Evolutionary conservation across 148 eudicot genomes (phyloP), one percentile per base, ranked within the genome.

Genomic region (Chenopodium formosanum): DNA sequence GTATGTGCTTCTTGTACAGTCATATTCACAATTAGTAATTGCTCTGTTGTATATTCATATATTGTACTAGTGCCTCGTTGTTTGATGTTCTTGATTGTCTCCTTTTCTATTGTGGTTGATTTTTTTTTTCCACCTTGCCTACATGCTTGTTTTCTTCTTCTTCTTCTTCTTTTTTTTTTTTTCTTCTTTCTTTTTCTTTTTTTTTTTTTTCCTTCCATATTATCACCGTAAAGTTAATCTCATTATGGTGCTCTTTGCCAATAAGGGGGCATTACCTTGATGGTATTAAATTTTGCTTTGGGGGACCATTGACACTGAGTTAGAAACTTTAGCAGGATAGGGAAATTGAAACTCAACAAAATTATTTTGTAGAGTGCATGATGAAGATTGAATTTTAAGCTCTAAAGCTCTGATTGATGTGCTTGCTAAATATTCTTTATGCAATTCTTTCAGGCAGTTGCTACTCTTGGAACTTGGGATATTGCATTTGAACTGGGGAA

Each of bases 391-490:
- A 44, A 52, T 27, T 17, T 40, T 58, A 0, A 31, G 10, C 14
- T 25, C 48, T 76, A 16, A 76, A 58, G 44, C 47, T 53, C 52
- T 70, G 6, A 8, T 19, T 46, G 66, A 48, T 4, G 47, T 32
- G 20, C n/a, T 68, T 75, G 62, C 25, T 71, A 27, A 66, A 8
- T 10, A 37, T 77, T 37, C 40, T 37, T 77, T 65, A 34, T 69
- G 65, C 65, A 52, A 80, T 80, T 77, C 73, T 73, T 84, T 78
- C 93, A 94, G 95, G 88, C 76, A 34, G 87, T 94, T 80, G 91
- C 91, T 76, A 92, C 98, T 69, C 86, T 93, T 74, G 98, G 98
- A 69, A 90, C 97, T 76, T 94, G 87, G 85, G 95, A 93, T 87
- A 93, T 94, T 71, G 91, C 97, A 44, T 72, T 91, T 46, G 97